Evolutionary conservation across 306 rosid species (phyloP).

Genomic region (Pachyrhizus erosus): DNA sequence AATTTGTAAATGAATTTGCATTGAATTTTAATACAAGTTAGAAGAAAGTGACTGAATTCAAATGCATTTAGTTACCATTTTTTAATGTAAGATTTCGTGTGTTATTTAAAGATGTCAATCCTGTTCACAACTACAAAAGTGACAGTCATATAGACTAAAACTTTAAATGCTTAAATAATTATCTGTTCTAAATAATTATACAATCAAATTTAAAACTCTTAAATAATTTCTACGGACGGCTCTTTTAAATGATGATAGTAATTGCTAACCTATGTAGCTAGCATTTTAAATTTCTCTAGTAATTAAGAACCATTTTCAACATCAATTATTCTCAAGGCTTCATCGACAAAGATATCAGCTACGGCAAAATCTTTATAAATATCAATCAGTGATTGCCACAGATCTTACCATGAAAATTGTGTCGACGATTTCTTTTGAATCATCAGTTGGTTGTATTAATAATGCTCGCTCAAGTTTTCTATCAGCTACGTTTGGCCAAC

Average conservation of each 20-base stretch:
- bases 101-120: background rate
- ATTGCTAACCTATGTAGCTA: background rate
- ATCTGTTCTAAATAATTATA: background rate
- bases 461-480: background rate
- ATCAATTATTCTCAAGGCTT: background rate
- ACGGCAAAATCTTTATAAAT: background rate
- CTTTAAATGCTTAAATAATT: background rate
- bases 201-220: background rate
- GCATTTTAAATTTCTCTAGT: background rate
- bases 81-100: background rate
- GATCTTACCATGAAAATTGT: background rate
- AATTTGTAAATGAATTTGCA: background rate
- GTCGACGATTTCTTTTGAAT: background rate
- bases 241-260: background rate
- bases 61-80: background rate
- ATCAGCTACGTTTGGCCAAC: background rate
- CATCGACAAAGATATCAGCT: background rate
- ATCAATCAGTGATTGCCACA: background rate
- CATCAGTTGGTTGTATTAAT: background rate
- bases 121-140: background rate
- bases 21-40: background rate
- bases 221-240: background rate
- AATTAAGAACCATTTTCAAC: background rate
- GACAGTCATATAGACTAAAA: background rate
- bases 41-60: background rate